phyloP scores from a whole-genome alignment of 192 early-diverging fungal species.

The Allomyces macrogynus region DNA sequence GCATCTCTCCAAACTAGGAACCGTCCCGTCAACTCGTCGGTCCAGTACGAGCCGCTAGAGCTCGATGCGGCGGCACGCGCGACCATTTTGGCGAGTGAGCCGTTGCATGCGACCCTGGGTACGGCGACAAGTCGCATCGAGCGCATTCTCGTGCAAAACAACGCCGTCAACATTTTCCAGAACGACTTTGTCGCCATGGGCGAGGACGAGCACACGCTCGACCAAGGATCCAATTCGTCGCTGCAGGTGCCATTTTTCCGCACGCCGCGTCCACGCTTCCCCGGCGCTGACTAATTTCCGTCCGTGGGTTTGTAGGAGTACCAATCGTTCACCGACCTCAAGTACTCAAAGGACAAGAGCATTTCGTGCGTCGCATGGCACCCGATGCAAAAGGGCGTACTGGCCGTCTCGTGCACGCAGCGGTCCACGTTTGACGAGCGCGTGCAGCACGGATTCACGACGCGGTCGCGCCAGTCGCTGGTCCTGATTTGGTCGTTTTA shows the following conservation, averaged over 20 bases:
- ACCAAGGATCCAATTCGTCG: constrained; percentile 30
- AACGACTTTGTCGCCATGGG: constrained; percentile 33
- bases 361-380: constrained; percentile 42
- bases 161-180: constrained; percentile 29
- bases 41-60: constrained; percentile 3
- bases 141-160: constrained; percentile 30
- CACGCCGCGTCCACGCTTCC: too few species aligned
- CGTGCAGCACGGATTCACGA: constrained; percentile 16
- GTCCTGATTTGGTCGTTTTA: constrained; percentile 44
- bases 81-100: constrained; percentile 3
- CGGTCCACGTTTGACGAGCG: constrained; percentile 29
- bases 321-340: constrained; percentile 40
- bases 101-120: constrained; percentile 8
- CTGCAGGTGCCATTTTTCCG: constrained; percentile 14
- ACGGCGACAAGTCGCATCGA: constrained; percentile 11
- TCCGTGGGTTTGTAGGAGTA: constrained; percentile 19
- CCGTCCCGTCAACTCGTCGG: constrained; percentile 10
- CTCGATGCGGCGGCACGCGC: not conserved
- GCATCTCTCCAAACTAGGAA: constrained; percentile 3
- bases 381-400: constrained; percentile 24
- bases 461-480: constrained; percentile 18
- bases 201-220: constrained; percentile 32
- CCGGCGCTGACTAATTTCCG: not conserved
- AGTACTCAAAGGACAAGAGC: constrained; percentile 36
- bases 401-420: constrained; percentile 34